Base-by-base conservation (phyloP, 805 yeast genomes). In the Starmerella potacharoeniae region DNA sequence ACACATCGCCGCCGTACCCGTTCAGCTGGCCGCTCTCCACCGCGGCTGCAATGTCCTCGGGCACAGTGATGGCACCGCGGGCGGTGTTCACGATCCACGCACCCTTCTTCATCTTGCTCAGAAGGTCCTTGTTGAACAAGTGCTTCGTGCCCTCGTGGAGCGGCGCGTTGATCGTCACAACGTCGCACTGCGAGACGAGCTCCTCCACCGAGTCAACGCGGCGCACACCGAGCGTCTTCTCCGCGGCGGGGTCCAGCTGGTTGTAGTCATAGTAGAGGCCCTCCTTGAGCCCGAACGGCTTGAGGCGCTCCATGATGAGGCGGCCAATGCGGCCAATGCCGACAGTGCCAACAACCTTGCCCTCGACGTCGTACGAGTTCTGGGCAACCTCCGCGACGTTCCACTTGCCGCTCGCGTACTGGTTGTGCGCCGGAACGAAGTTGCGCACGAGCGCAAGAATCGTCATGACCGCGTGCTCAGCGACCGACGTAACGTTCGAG, bases 1-100 rank as follows among this genome's bases (percentile, higher is more conserved):
- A 84, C 52, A 85, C 93, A 69, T 85, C 93, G 62, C 91, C 93
- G 64, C 90, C 93, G 66, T 84, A 85, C 52, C 90, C 91, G 64
- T 83, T 74, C 50, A 85, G 67, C 62, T 82, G 82, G 50, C 93
- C 93, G 40, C 79, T 71, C 53, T 74, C 66, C 41, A 85, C 77
- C 0, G 91, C 91, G 13, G 75, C 89, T 0, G 87, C 89, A 59
- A 85, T 84, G 62, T 82, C 93, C 65, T 83, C 76, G 49, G 79
- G 83, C 55, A 76, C 81, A 67, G 84, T 77, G 62, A 85, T 85
- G 44, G 90, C 91, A 58, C 93, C 93, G 67, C 91, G 77, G 22
- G 90, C 90, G 51, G 90, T 84, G 75, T 84, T 82, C 53, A 84
- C 86, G 55, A 84, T 72, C 76, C 83, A 78, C 13, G 89, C 78